Evolutionary conservation across 768 basidiomycete species (phyloP).

Genomic region (Mycena haematopus): DNA sequence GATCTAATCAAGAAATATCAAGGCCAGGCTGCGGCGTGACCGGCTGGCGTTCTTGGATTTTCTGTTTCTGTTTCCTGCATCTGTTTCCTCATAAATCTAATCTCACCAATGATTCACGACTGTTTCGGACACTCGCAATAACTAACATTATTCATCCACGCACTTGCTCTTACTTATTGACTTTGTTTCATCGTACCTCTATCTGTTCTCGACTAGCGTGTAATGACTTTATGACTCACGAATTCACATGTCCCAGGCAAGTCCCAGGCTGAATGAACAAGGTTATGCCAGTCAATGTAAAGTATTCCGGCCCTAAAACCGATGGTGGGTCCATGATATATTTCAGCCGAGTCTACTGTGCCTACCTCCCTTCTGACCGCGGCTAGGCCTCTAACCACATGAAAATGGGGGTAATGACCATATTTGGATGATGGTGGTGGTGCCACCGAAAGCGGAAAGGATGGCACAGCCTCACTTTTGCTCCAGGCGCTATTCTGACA

Average conservation of each 20-base stretch:
- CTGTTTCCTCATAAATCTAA: constrained; percentile 2
- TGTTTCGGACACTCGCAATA: constrained; percentile 12
- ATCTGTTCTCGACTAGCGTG: constrained; percentile 4
- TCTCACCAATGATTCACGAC: not conserved
- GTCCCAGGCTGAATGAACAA: too few relatives aligned
- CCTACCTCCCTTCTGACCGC: too few relatives aligned
- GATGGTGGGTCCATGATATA: too few relatives aligned
- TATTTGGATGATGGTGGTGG: too few relatives aligned
- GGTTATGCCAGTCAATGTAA: too few relatives aligned
- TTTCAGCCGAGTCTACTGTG: too few relatives aligned
- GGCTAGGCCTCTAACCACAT: too few relatives aligned
- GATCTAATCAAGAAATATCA: constrained; percentile 88
- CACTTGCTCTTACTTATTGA: constrained; percentile 22
- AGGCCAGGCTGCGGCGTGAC: constrained; percentile 38
- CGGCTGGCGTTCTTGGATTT: not conserved
- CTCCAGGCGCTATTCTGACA: too few relatives aligned
- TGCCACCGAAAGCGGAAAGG: too few relatives aligned
- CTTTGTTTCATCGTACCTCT: constrained; percentile 22
- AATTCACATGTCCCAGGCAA: constrained; percentile 2
- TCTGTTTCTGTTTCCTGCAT: constrained; percentile 2
- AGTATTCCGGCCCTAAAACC: too few relatives aligned
- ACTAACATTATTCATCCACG: constrained; percentile 21
- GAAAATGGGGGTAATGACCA: too few relatives aligned
- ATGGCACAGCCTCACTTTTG: too few relatives aligned
- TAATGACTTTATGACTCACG: constrained; percentile 25